phyloP scores from a whole-genome alignment of 371 early-diverging fungal genomes.

The Mortierella sp. region DNA sequence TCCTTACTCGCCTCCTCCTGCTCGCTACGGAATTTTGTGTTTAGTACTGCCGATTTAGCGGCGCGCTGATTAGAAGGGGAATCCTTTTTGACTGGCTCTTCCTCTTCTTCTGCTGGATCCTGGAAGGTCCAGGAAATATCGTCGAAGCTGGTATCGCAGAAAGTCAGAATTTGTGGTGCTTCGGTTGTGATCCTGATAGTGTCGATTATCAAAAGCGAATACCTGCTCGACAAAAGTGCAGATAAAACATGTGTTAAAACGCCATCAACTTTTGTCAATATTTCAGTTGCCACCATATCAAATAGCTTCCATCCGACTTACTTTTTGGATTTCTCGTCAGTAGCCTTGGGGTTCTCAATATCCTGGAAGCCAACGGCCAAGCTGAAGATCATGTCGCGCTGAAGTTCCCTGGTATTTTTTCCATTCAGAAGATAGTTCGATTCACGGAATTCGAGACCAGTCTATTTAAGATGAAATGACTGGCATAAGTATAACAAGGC shows the following conservation, averaged over 20 bases:
- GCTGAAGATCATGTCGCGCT: constrained; percentile 89
- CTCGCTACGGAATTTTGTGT: constrained; percentile 90
- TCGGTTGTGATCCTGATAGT: constrained; percentile 81
- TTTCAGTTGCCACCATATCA: no score
- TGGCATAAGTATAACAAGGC: background rate
- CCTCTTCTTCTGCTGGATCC: constrained; percentile 55
- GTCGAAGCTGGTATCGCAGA: constrained; percentile 77
- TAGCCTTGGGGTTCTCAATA: constrained; percentile 78
- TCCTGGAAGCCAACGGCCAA: constrained; percentile 90
- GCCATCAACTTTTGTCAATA: no score
- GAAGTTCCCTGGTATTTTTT: constrained; percentile 77
- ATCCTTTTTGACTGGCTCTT: constrained; percentile 45
- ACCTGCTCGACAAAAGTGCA: constrained; percentile 56
- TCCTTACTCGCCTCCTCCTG: constrained; percentile 85
- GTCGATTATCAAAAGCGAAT: constrained; percentile 88
- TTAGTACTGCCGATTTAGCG: constrained; percentile 82
- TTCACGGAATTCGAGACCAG: constrained; percentile 97
- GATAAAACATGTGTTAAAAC: background rate
- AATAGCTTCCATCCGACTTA: constrained; percentile 19
- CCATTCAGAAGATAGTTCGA: constrained; percentile 77
- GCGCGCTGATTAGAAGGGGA: constrained; percentile 46
- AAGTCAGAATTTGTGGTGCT: constrained; percentile 76
- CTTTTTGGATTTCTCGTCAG: constrained; percentile 75
- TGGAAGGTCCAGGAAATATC: constrained; percentile 87
- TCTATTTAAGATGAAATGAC: constrained; percentile 48